Evolutionary conservation across 164 flowering plant species (phyloP), one percentile per base, ranked within the genome.

Genomic region (Protea cynaroides): DNA sequence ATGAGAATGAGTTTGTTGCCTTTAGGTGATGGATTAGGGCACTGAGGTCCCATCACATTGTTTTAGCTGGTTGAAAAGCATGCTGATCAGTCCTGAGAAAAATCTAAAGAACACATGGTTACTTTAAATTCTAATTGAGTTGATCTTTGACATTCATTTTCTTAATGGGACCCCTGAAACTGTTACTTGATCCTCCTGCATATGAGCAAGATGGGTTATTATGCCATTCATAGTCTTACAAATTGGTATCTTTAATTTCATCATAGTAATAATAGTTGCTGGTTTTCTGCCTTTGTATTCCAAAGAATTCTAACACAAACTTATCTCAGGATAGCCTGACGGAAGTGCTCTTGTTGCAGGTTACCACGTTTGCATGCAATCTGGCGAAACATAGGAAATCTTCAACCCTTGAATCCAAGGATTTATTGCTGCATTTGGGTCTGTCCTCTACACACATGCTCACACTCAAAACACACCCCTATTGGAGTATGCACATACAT

Each of bases 301-400:
- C 34, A 29, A 29, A 29, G 34, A 29, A 29, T 72, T 58, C 25
- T 43, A 36, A 67, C 36, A 10, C 43, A 47, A 46, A 51, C 12
- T 56, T 62, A 4, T 46, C 21, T 62, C 46, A 14, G 25, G 47
- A 2, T 69, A 51, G n/a, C 59, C 62, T 71, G 57, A 65, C 62
- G 10, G 10, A 54, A 14, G 24, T 46, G 36, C 34, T 29, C 38
- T 61, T 11, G 75, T 72, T 74, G 71, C 84, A 94, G 99, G 97
- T 88, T 22, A 91, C 96, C 34, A 53, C 95, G 64, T 82, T 81
- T 84, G 93, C 96, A 7, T 87, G 95, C 84, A 84, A 67, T 68
- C 81, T 94, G 83, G 99, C 97, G 43, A 94, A 94, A 72, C 99
- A 94, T 80, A 78, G 99, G 61, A 94, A 94, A 71, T 89, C 97